Evolutionary conservation across 768 basidiomycete species (phyloP), one percentile per base, ranked within the genome.

Genomic region (Suillus hirtellus): DNA sequence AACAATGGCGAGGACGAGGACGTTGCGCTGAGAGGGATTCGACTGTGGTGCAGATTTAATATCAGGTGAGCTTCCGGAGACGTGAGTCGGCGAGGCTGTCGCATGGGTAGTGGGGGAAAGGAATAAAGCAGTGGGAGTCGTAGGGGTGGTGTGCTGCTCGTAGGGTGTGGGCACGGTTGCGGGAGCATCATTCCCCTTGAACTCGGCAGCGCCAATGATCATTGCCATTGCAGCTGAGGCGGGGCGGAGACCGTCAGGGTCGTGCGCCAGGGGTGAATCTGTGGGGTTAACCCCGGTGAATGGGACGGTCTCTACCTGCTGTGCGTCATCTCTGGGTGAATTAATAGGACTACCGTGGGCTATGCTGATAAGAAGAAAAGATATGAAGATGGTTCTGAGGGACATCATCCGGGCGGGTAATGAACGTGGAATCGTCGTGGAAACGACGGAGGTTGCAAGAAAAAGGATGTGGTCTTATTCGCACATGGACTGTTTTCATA

Each of bases 101-200:
- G 1, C 42, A 40, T 42, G 24, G 21, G 56, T 56, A 1, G 55
- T 1, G 9, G 24, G 24, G 38, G 55, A 27, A 17, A 40, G 2
- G 38, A 56, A 56, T 9, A 56, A 35, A 38, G 19, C n/a, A 3
- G 60, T 60, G 34, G 60, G 24, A 12, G 60, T 12, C 8, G 15
- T 1, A 40, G 17, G 11, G 4, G 24, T 59, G 14, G 50, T 44
- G 35, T 53, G 37, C 19, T 37, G 49, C 8, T 69, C 35, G 54
- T 68, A 67, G 14, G 69, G 69, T 0, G 61, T 46, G 38, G 71
- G 66, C 14, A 69, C 54, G 12, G 17, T 60, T 0, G 62, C 47
- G 15, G 64, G 69, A 15, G 55, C 37, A n/a, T 63, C 52, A 4
- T 55, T 27, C 38, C 61, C 37, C 19, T 27, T 14, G 37, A 40